Evolutionary conservation across 208 protist genomes (phyloP).

Genomic region (Crithidia expoeki): DNA sequence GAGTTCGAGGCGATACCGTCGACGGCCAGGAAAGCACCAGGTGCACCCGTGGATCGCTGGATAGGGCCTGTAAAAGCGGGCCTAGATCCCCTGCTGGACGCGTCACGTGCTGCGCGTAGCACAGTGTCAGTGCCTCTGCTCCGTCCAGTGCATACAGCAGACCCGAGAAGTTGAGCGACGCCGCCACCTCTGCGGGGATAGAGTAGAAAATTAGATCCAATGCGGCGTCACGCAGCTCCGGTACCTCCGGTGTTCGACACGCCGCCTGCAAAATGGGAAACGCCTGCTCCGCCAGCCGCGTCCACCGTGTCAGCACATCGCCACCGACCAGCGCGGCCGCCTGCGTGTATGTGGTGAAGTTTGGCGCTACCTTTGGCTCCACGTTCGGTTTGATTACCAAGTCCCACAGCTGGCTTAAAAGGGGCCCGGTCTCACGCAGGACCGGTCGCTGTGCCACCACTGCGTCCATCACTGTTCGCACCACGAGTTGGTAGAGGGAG

Average conservation of each 20-base stretch:
- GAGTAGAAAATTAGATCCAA: constrained; percentile 62
- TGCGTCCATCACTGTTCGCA: constrained; percentile 60
- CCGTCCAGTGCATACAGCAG: constrained; percentile 67
- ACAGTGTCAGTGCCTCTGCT: constrained; percentile 29
- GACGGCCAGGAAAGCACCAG: constrained; percentile 44
- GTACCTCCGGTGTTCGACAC: constrained; percentile 28
- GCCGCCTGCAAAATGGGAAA: constrained; percentile 56
- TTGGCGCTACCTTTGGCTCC: constrained; percentile 14
- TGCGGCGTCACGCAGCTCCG: constrained; percentile 47
- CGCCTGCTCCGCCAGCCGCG: constrained; percentile 36
- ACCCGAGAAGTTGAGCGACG: constrained; percentile 63
- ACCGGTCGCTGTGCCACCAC: constrained; percentile 58
- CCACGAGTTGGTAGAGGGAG: constrained; percentile 54
- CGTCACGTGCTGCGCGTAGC: constrained; percentile 26
- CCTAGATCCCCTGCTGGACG: constrained; percentile 55
- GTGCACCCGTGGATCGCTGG: constrained; percentile 28
- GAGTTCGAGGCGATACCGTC: constrained; percentile 13
- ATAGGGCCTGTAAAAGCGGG: constrained; percentile 46
- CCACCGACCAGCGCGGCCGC: constrained; percentile 47
- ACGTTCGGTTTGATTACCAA: constrained; percentile 37
- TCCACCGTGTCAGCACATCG: constrained; percentile 51
- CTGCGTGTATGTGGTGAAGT: constrained; percentile 39
- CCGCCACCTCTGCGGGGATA: constrained; percentile 52
- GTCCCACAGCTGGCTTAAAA: constrained; percentile 72
- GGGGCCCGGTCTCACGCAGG: constrained; percentile 39